phyloP scores from a whole-genome alignment of 2,329 filamentous ascomycete species.

The Dothistroma septosporum region DNA sequence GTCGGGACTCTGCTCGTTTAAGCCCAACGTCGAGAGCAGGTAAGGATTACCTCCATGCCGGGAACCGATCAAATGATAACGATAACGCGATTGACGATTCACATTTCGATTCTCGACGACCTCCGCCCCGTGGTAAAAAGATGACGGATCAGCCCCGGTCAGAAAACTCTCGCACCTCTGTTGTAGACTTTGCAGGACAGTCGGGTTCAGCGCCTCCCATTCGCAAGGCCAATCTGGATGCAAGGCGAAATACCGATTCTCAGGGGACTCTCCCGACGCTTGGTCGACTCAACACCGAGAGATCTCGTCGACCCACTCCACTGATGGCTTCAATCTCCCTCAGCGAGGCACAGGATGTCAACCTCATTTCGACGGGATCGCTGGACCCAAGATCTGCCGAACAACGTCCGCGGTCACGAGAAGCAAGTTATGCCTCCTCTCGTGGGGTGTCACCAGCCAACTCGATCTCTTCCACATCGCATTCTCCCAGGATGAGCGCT shows the following conservation, averaged over 20 bases:
- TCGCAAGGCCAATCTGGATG: slow-evolving; percentile 24
- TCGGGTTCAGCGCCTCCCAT: slow-evolving; percentile 18
- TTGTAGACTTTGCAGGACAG: slow-evolving; percentile 25
- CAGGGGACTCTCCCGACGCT: slow-evolving; percentile 22
- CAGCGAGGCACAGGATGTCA: slow-evolving; percentile 20
- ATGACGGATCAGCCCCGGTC: slow-evolving; percentile 13
- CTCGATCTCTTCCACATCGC: slow-evolving; percentile 13
- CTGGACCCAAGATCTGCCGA: slow-evolving; percentile 16
- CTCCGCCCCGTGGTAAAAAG: slow-evolving; percentile 10
- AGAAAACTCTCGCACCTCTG: slow-evolving; percentile 16
- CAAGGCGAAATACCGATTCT: slow-evolving; percentile 30
- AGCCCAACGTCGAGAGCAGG: slow-evolving; percentile 22
- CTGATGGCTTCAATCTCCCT: slow-evolving; percentile 25
- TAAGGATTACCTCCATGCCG: slow-evolving; percentile 26
- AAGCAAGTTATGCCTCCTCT: slow-evolving; percentile 25
- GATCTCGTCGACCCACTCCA: slow-evolving; percentile 25
- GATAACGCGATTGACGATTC: slow-evolving; percentile 29
- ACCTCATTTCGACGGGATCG: slow-evolving; percentile 7
- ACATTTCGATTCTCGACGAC: slow-evolving; percentile 18
- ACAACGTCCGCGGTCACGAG: slow-evolving; percentile 20
- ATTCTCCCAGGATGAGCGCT: slow-evolving; percentile 22
- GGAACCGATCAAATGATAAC: slow-evolving; percentile 9
- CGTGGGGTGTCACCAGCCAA: slow-evolving; percentile 27
- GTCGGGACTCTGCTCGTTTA: slow-evolving; percentile 24
- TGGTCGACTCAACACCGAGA: slow-evolving; percentile 24